phyloP scores from a whole-genome alignment of 225 moss, liverwort and hornwort species.

The Takakia lepidozioides region DNA sequence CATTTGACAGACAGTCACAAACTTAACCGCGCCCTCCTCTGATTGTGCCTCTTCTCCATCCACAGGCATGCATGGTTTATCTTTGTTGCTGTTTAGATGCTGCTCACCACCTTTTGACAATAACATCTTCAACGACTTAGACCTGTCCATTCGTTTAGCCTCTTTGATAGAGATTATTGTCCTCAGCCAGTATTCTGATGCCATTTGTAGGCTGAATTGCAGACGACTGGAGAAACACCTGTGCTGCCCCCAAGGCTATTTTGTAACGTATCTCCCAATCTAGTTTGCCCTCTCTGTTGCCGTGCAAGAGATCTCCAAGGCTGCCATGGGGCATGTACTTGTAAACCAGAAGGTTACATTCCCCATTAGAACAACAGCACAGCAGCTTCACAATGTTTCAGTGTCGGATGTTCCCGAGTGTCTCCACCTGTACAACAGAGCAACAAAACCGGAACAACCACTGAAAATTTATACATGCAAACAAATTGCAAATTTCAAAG shows the following conservation, averaged over 20 bases:
- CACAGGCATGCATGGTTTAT: conserved; percentile 8
- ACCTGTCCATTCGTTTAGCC: too few relatives aligned
- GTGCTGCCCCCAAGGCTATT: conserved; percentile 38
- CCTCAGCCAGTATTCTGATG: conserved; percentile 12
- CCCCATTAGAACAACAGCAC: conserved; percentile 24
- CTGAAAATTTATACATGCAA: too few relatives aligned
- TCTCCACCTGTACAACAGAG: too few relatives aligned
- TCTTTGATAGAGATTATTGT: conserved; percentile 15
- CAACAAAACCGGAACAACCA: too few relatives aligned
- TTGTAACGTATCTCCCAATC: conserved; percentile 36
- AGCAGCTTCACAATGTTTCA: too few relatives aligned
- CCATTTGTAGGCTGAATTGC: conserved; percentile 21
- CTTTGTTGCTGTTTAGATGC: conserved; percentile 8
- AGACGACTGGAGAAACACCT: conserved; percentile 38
- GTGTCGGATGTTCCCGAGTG: conserved; percentile 40
- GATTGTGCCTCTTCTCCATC: conserved; percentile 4
- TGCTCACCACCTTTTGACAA: conserved; percentile 10
- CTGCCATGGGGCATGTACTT: conserved; percentile 49
- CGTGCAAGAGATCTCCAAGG: conserved; percentile 31
- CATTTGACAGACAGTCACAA: too few relatives aligned
- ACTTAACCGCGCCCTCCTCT: too few relatives aligned
- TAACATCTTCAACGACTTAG: conserved; percentile 12
- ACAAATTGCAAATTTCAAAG: too few relatives aligned
- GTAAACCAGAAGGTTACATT: conserved; percentile 35
- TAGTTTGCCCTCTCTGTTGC: conserved; percentile 13